These are phyloP conservation scores for Daldinia concentrica DNA, from an alignment of 495 filamentous ascomycete species.

Conservation along the genomic window DNA sequence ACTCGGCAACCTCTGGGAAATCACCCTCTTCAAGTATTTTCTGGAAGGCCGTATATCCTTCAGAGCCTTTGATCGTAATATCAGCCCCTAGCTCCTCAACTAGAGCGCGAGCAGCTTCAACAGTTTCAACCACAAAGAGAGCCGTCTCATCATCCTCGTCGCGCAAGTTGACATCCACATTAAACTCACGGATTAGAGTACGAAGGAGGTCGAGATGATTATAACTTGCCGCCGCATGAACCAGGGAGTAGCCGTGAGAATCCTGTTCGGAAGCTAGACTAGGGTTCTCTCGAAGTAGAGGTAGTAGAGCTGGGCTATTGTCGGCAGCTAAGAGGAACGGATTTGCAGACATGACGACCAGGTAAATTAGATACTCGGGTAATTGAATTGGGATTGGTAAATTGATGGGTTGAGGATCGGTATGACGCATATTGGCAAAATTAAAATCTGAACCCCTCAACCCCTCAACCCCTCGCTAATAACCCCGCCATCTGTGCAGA, in stretches of 20 bases:
- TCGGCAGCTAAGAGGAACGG: constrained; percentile 82
- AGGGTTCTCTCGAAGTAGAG: constrained; percentile 72
- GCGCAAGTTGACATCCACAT: constrained; percentile 77
- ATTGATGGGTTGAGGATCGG: constrained; percentile 14
- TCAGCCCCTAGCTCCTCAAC: constrained; percentile 84
- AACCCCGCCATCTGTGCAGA: constrained; percentile 7
- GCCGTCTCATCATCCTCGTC: constrained; percentile 94
- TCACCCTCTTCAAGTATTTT: constrained; percentile 76
- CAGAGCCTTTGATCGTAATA: constrained; percentile 65
- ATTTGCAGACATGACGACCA: constrained; percentile 64
- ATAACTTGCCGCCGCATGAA: constrained; percentile 94
- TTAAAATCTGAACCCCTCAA: not conserved
- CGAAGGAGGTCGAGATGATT: constrained; percentile 82
- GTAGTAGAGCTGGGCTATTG: constrained; percentile 69
- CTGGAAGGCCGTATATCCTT: constrained; percentile 75
- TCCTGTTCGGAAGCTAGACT: constrained; percentile 75
- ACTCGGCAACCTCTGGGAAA: constrained; percentile 72
- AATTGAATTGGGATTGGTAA: not conserved
- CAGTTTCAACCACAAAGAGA: constrained; percentile 82
- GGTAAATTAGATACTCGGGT: constrained; percentile 1
- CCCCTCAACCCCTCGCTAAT: constrained; percentile 13
- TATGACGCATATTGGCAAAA: constrained; percentile 37
- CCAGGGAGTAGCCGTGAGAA: constrained; percentile 85
- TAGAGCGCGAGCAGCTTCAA: constrained; percentile 76
- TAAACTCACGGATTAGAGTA: constrained; percentile 77